Evolutionary conservation across 768 basidiomycete genomes (phyloP).

Genomic region (Phaeotremella skinneri): DNA sequence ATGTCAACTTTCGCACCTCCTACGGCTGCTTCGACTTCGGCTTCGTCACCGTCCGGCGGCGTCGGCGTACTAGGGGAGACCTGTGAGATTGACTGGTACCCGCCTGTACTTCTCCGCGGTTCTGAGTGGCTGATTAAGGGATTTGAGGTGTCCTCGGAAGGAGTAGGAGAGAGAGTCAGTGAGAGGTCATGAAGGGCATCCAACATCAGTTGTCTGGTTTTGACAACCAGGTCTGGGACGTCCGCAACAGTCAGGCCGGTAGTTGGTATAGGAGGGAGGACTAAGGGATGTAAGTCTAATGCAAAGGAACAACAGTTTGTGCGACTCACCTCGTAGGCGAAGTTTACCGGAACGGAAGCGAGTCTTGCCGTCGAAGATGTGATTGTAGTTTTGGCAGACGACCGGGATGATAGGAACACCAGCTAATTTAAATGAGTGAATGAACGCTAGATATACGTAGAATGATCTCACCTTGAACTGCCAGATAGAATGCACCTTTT

Average conservation of each 20-base stretch:
- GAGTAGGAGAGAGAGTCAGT: constrained; percentile 7
- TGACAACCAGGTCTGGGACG: constrained; percentile 63
- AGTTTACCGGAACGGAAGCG: constrained; percentile 69
- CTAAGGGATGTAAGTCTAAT: constrained; percentile 54
- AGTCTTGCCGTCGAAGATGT: constrained; percentile 71
- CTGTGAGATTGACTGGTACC: constrained; percentile 3
- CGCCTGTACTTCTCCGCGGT: not conserved
- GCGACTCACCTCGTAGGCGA: constrained; percentile 69
- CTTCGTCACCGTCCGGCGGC: constrained; percentile 17
- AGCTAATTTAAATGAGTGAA: constrained; percentile 52
- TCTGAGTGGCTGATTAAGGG: not conserved
- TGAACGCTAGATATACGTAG: not conserved
- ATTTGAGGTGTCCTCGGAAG: not conserved
- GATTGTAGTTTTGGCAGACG: constrained; percentile 89
- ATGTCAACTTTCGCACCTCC: constrained; percentile 8
- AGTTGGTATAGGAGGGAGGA: constrained; percentile 82
- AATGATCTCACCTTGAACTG: constrained; percentile 60
- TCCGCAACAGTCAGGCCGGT: constrained; percentile 67
- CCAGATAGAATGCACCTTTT: constrained; percentile 96
- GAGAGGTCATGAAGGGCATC: constrained; percentile 73
- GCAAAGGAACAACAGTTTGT: not conserved
- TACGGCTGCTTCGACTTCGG: constrained; percentile 20
- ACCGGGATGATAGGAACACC: constrained; percentile 86
- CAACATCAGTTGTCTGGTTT: constrained; percentile 77
- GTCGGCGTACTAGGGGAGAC: constrained; percentile 16